Percentiles rank a stretch among this genome's conserved stretches.
These are phyloP conservation scores for Peziza echinospora DNA, from an alignment of 495 filamentous ascomycete genomes.

Conservation along the genomic window DNA sequence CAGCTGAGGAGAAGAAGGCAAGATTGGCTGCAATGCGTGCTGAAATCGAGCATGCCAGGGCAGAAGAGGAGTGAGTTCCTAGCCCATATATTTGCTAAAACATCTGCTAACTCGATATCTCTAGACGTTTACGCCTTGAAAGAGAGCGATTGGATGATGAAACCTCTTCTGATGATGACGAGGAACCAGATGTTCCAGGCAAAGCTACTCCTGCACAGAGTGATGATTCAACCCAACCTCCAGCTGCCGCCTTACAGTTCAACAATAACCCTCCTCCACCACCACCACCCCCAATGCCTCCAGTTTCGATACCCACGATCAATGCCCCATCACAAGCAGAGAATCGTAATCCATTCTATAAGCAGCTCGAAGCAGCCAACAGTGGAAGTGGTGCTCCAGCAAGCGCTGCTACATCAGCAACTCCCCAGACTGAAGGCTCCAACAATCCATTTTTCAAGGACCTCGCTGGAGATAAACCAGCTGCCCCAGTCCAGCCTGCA, in stretches of 20 bases:
- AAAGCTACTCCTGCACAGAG: conserved; percentile 15
- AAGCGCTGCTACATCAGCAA: conserved; percentile 19
- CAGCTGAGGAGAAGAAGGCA: conserved; percentile 74
- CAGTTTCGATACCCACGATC: conserved; percentile 23
- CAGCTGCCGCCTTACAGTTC: conserved; percentile 23
- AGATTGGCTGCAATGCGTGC: conserved; percentile 66
- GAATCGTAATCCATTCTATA: conserved; percentile 20
- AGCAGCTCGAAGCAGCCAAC: conserved; percentile 1
- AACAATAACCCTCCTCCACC: conserved; percentile 26
- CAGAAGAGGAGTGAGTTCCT: conserved; percentile 37
- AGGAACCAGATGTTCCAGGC: conserved; percentile 43
- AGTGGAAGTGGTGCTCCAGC: background rate
- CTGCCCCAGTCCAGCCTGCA: conserved; percentile 21
- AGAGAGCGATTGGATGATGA: conserved; percentile 59
- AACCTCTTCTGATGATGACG: conserved; percentile 68
- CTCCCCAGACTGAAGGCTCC: conserved; percentile 24
- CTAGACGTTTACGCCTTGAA: conserved; percentile 37
- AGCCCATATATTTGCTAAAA: background rate
- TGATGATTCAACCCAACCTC: conserved; percentile 23
- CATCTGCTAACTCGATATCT: conserved; percentile 1
- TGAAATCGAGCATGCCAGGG: conserved; percentile 75
- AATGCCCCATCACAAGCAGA: conserved; percentile 17
- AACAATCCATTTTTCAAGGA: conserved; percentile 59
- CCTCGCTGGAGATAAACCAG: conserved; percentile 26
- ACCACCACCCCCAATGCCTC: conserved; percentile 24